A percentile compares a stretch with the other conserved stretches of the same genome.
phyloP scores from a whole-genome alignment of 257 asterid genomes.

The Ilex asprella region DNA sequence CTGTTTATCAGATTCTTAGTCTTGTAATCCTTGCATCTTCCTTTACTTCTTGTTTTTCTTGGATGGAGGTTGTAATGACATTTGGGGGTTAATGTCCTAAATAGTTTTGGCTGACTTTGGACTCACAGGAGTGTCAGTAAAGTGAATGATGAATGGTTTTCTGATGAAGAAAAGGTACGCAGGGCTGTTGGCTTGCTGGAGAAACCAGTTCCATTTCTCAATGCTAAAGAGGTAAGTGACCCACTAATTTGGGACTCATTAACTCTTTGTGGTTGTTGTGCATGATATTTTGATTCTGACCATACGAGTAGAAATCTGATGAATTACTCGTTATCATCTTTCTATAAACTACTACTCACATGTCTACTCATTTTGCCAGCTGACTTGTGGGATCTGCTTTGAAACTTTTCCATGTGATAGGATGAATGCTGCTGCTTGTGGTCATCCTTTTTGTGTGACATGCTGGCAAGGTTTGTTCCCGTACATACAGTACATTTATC shows the following conservation, averaged over 20 bases:
- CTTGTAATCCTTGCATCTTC: slow-evolving; percentile 1
- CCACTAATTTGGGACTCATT: slow-evolving; percentile 11
- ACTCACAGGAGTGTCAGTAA: slow-evolving; percentile 87
- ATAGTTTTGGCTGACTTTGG: slow-evolving; percentile 24
- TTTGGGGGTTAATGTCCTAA: background rate
- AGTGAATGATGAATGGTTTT: slow-evolving; percentile 97
- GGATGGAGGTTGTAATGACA: background rate
- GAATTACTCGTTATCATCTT: background rate
- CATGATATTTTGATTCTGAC: slow-evolving; percentile 2
- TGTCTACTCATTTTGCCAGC: slow-evolving; percentile 38
- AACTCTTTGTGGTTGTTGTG: slow-evolving; percentile 10
- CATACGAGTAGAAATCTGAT: background rate
- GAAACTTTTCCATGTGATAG: slow-evolving; percentile 48
- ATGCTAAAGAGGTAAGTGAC: slow-evolving; percentile 57
- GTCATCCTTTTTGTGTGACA: slow-evolving; percentile 75
- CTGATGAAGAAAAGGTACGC: slow-evolving; percentile 84
- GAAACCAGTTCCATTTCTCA: slow-evolving; percentile 49
- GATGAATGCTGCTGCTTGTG: slow-evolving; percentile 73
- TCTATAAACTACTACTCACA: slow-evolving; percentile 7
- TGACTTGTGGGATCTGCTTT: slow-evolving; percentile 96
- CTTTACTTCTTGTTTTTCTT: background rate
- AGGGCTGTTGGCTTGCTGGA: slow-evolving; percentile 80
- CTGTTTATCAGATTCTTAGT: background rate
- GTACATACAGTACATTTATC: background rate
- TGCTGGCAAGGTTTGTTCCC: slow-evolving; percentile 78